Base-by-base conservation (phyloP, 805 yeast genomes). In the Scheffersomyces amazonensis region DNA sequence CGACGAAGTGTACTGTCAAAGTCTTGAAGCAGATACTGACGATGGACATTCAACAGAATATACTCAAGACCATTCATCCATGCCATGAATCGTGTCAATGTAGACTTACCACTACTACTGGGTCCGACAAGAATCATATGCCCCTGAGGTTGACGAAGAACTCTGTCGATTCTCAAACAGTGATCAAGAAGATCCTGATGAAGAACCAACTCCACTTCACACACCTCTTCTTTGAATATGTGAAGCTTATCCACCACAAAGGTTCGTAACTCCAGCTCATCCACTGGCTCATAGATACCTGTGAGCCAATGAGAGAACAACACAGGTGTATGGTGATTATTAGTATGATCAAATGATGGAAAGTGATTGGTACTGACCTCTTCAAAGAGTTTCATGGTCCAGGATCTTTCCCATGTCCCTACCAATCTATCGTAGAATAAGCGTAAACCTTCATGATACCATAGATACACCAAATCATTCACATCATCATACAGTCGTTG, bases 101-200 rank as follows among this genome's bases (percentile, higher is more conserved):
- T 81, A 0, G 87, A 74, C 56, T 86, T 87, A 1, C 97, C 97
- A 47, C 89, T 78, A 1, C 95, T 76, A 37, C 87, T 75, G 1
- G 87, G 78, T 0, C 97, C 98, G 16, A 87, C 83, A 28, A 91
- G 56, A 46, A 91, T 86, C 69, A 87, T 59, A 58, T 91, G 98
- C 0, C 98, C 98, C 52, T 90, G 97, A 0, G 83, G 81, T 51
- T 88, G 95, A 37, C 81, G 73, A 34, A 91, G 57, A 0, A 87
- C 91, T 40, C 98, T 64, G 50, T 90, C 96, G 34, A 90, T 78
- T 41, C 95, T 62, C 19, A 91, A 61, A 16, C 83, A 71, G 53
- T 89, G 89, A 38, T 83, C 90, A 7, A 90, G 58, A 42, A 87
- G 66, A 4, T 82, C 87, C 31, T 81, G 83, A 54, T 80, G 82